These are phyloP conservation scores for Fraxinus americana DNA, from an alignment of 257 asterid species.

Conservation along the genomic window DNA sequence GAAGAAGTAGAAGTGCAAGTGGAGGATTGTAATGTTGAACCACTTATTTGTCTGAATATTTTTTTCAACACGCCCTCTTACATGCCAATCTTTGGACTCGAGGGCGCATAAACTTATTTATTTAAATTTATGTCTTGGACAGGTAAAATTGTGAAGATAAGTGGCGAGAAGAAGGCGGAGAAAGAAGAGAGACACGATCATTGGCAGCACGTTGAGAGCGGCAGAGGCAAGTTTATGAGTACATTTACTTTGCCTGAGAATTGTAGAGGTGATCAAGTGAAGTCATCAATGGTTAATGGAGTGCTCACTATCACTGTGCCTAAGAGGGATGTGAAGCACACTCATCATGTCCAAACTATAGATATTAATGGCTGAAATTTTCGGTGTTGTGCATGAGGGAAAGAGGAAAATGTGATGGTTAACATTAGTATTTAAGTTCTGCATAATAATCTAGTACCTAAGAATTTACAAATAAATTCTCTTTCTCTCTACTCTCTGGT, in stretches of 20 bases:
- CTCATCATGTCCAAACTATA: slow-evolving; percentile 20
- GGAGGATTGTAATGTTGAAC: slow-evolving; percentile 20
- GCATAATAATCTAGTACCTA: neutral
- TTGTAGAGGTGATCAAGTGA: slow-evolving; percentile 30
- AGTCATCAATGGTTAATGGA: slow-evolving; percentile 35
- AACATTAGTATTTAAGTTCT: neutral
- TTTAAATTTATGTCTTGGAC: neutral
- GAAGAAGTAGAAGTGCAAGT: slow-evolving; percentile 48
- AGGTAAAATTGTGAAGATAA: slow-evolving; percentile 35
- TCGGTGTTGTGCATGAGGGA: neutral
- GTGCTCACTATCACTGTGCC: slow-evolving; percentile 44
- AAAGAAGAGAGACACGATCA: slow-evolving; percentile 40
- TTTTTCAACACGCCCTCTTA: no score
- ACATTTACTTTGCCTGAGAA: slow-evolving; percentile 42
- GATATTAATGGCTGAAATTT: slow-evolving; percentile 25
- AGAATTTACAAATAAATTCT: neutral
- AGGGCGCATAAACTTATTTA: neutral
- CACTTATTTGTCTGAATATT: neutral
- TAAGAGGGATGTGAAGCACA: slow-evolving; percentile 29
- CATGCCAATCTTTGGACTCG: no score
- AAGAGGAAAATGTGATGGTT: neutral
- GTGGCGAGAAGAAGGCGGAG: slow-evolving; percentile 35
- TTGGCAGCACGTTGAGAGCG: slow-evolving; percentile 38
- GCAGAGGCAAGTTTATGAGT: slow-evolving; percentile 31
- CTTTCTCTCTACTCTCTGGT: neutral